Percentiles rank a stretch among this genome's conserved stretches.
Evolutionary conservation across 805 yeast species (phyloP).

Genomic region (Kregervanrija fluxuum): DNA sequence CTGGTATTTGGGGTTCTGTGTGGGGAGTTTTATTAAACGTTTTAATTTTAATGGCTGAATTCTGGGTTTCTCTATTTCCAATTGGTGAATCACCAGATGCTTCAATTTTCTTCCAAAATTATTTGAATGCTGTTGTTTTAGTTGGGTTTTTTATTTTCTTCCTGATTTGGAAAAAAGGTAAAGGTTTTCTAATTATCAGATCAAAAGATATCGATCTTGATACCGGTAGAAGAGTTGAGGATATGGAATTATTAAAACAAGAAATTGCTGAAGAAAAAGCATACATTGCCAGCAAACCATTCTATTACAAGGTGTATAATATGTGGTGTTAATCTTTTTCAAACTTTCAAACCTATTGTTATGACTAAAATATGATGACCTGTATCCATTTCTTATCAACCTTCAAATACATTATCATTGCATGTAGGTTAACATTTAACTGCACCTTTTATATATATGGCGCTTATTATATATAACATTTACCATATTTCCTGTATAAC

Average conservation of each 20-base stretch:
- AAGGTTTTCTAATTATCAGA: constrained; percentile 37
- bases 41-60: constrained; percentile 64
- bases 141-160: constrained; percentile 37
- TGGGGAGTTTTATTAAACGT: constrained; percentile 53
- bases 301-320: constrained; percentile 42
- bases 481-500: no score
- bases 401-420: no score
- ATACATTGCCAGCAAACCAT: constrained; percentile 37
- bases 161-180: constrained; percentile 31
- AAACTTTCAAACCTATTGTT: no score
- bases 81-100: constrained; percentile 47
- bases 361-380: no score
- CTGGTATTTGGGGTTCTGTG: constrained; percentile 62
- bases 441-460: no score
- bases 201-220: constrained; percentile 50
- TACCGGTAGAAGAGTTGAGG: constrained; percentile 56
- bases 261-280: constrained; percentile 54
- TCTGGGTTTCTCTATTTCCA: constrained; percentile 80
- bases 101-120: constrained; percentile 53
- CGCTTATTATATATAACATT: no score
- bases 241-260: constrained; percentile 47
- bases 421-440: no score
- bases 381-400: no score
- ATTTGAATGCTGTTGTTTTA: constrained; percentile 58
- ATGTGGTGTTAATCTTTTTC: constrained; percentile 43